Base-by-base conservation (phyloP, 352 stramenopile genomes). In the Phytophthora uliginosa region DNA sequence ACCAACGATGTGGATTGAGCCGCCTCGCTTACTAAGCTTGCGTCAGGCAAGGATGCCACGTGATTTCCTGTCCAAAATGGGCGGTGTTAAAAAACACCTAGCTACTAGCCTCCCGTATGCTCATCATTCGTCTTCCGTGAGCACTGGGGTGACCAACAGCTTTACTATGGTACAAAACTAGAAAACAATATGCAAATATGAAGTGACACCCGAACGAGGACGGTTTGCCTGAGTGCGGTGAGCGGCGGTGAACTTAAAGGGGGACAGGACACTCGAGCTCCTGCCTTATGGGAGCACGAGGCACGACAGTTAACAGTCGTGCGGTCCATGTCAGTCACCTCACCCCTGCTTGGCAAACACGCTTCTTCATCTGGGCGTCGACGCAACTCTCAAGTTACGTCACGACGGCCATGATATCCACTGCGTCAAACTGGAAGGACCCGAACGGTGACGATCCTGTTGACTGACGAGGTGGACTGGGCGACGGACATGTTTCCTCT, bases 51-150 rank as follows among this genome's bases (percentile, higher is more conserved):
- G 40, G 15, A 20, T 20, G 40, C 40, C 7, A 48, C 17, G 15
- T 20, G 40, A 48, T 22, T 48, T 82, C 74, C 80, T 58, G 73
- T 77, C 36, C n/a, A 51, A 31, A 63, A 26, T 81, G 88, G 87
- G 89, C 74, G 89, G 89, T 95, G 89, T 95, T 96, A 50, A 96
- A 73, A 95, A 96, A 94, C 88, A 96, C 89, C 89, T 91, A 82
- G 65, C 80, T 84, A 66, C 69, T 58, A 58, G 38, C 57, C 48
- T 60, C 52, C 64, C 63, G 45, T 53, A 54, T 77, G 63, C 58
- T 76, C 57, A 31, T 69, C 55, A 40, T 36, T 42, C 47, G 24
- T 38, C 34, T 2, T 59, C 18, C 47, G 26, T 26, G 51, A 68
- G 55, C 62, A 68, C 61, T 70, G 51, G 38, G 56, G 48, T 20